Base-by-base conservation (phyloP, 768 basidiomycete species). In the Cystobasidium onofrii region DNA sequence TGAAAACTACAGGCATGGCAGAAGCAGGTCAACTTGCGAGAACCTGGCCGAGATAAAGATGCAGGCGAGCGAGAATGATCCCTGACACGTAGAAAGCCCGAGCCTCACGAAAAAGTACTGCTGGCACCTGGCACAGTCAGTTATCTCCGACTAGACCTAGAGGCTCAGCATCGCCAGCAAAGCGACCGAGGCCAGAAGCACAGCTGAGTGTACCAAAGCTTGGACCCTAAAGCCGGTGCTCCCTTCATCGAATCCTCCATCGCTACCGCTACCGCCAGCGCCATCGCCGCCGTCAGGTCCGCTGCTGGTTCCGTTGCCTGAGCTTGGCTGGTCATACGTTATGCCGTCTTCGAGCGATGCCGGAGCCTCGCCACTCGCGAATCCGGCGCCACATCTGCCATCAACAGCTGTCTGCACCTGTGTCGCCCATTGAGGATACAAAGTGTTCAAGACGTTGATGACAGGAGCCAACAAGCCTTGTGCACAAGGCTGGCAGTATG, bases 401-500 rank as follows among this genome's bases (percentile, higher is more conserved):
- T 60, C 57, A 4, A 60, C 57, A 27, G 57, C 54, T 6, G 4
- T 31, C 15, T 52, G 43, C 1, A 67, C 29, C 25, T 39, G 25
- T 34, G 31, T 10, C 7, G 63, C 43, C 46, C 65, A 67, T 43
- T 33, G 31, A 25, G 41, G 20, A 43, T 50, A 31, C 10, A 44
- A 12, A 9, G 27, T 29, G 7, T 67, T 52, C 44, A 50, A 39
- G 18, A 27, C 31, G 33, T 25, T 39, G 18, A 64, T 18, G 41
- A 67, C 65, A 4, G 29, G 46, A 15, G 46, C 54, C 36, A 29
- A 10, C 50, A 52, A 2, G 15, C 69, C 50, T 34, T 55, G 20
- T 60, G 54, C 54, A 29, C 69, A 71, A 17, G 69, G 36, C 27
- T 29, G 25, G 39, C 69, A 71, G 69, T 71, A 71, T 2, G 69